These are phyloP conservation scores for Phytophthora brassicae DNA, from an alignment of 352 stramenopile genomes.

Conservation along the genomic window DNA sequence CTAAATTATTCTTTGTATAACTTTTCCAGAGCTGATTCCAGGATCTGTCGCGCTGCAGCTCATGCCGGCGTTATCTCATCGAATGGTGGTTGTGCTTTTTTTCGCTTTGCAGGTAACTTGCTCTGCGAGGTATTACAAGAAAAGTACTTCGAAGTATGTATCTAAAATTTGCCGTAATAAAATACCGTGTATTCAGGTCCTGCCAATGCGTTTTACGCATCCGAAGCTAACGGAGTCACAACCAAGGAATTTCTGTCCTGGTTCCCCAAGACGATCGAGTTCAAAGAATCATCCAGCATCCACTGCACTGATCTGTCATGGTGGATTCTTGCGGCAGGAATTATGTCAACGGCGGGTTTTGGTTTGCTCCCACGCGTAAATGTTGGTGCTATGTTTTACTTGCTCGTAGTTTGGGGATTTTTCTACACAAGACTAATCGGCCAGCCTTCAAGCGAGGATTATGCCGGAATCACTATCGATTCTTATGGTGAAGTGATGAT, in stretches of 20 bases:
- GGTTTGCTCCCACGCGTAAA: slow-evolving; percentile 51
- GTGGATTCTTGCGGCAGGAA: slow-evolving; percentile 54
- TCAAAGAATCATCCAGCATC: slow-evolving; percentile 48
- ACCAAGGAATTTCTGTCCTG: slow-evolving; percentile 57
- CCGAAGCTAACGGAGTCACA: slow-evolving; percentile 52
- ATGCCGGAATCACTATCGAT: slow-evolving; percentile 46
- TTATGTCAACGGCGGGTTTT: slow-evolving; percentile 44
- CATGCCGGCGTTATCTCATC: slow-evolving; percentile 69
- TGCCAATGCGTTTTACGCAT: slow-evolving; percentile 49
- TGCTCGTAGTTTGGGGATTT: slow-evolving; percentile 65
- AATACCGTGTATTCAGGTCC: slow-evolving; percentile 38
- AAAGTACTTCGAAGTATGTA: neutral
- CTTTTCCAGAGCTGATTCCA: slow-evolving; percentile 63
- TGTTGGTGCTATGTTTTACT: slow-evolving; percentile 48
- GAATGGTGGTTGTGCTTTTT: slow-evolving; percentile 72
- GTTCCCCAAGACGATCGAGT: slow-evolving; percentile 86
- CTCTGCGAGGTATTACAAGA: too few relatives aligned
- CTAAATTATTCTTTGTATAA: neutral
- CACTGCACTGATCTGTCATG: slow-evolving; percentile 78
- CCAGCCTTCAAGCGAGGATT: slow-evolving; percentile 62
- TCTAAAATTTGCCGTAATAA: too few relatives aligned
- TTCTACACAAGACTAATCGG: slow-evolving; percentile 73
- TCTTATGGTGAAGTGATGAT: slow-evolving; percentile 68
- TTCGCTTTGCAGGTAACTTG: slow-evolving; percentile 50
- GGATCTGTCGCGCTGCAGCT: slow-evolving; percentile 78